These are phyloP conservation scores for Cucumis cinereus DNA, from an alignment of 306 rosid species.

Conservation along the genomic window DNA sequence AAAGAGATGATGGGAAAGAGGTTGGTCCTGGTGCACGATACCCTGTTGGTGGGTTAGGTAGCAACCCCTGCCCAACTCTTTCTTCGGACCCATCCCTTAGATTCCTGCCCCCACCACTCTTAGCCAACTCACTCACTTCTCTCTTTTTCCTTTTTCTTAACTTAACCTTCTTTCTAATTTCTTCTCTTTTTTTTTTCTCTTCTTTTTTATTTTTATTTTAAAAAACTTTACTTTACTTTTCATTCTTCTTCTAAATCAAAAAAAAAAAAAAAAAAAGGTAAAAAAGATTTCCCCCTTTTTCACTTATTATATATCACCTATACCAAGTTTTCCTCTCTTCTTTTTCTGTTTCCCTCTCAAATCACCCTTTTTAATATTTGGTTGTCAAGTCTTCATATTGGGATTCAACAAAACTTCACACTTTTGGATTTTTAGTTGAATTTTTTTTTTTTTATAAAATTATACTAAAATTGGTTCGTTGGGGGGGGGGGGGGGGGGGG, in stretches of 20 bases:
- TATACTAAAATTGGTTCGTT: no score
- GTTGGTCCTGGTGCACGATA: slow-evolving; percentile 76
- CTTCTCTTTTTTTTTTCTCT: not conserved
- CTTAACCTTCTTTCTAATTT: slow-evolving; percentile 14
- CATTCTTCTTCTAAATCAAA: not conserved
- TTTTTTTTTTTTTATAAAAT: no score
- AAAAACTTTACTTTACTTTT: not conserved
- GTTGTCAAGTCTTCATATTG: not conserved
- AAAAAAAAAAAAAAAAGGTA: no score
- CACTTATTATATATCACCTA: not conserved
- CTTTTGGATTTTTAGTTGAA: not conserved
- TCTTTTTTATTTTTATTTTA: not conserved
- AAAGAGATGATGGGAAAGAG: slow-evolving; percentile 64
- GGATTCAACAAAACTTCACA: not conserved
- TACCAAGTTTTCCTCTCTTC: not conserved
- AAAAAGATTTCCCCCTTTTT: not conserved
- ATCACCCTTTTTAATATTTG: not conserved
- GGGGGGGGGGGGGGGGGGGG: no score
- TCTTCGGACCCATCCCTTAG: slow-evolving; percentile 81
- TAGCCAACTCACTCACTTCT: slow-evolving; percentile 43
- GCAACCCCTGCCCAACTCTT: slow-evolving; percentile 89
- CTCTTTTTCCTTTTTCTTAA: slow-evolving; percentile 27
- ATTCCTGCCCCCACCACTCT: slow-evolving; percentile 49
- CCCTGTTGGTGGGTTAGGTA: slow-evolving; percentile 97
- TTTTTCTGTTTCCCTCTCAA: not conserved